These are phyloP conservation scores for Coelastrella sp. DNA, from an alignment of 139 green algal genomes.

Conservation along the genomic window DNA sequence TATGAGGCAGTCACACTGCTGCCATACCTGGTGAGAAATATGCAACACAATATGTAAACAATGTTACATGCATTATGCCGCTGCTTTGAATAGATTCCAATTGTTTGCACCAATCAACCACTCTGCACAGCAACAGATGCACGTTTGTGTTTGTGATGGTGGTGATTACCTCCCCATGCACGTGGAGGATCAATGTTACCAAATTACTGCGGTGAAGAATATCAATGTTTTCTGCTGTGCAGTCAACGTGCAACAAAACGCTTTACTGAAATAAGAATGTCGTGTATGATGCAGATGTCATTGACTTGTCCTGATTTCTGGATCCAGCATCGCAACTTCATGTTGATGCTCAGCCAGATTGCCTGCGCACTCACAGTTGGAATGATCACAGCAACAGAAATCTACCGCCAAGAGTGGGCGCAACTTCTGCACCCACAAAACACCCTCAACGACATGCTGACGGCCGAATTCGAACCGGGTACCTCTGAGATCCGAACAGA, in stretches of 20 bases:
- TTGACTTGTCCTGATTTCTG: conserved; percentile 27
- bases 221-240: not conserved
- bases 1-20: conserved; percentile 33
- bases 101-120: too few relatives aligned
- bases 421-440: not conserved
- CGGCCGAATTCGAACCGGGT: not conserved
- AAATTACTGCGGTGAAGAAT: too few relatives aligned
- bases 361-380: conserved; percentile 22
- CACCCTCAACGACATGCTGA: not conserved
- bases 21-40: conserved; percentile 21
- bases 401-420: conserved; percentile 23
- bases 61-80: too few relatives aligned
- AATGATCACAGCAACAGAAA: conserved; percentile 38
- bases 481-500: not conserved
- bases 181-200: too few relatives aligned
- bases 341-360: conserved; percentile 32
- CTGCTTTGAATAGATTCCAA: too few relatives aligned
- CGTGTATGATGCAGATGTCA: conserved; percentile 35
- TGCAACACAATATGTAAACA: not conserved
- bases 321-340: conserved; percentile 30
- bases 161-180: too few relatives aligned
- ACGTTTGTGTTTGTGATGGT: too few relatives aligned
- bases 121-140: too few relatives aligned
- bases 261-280: too few relatives aligned
- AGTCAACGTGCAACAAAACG: too few relatives aligned